Percentiles rank a stretch among this genome's conserved stretches.
Conservation (phyloP, 495 filamentous ascomycete genomes). For the Tuber indicum region DNA sequence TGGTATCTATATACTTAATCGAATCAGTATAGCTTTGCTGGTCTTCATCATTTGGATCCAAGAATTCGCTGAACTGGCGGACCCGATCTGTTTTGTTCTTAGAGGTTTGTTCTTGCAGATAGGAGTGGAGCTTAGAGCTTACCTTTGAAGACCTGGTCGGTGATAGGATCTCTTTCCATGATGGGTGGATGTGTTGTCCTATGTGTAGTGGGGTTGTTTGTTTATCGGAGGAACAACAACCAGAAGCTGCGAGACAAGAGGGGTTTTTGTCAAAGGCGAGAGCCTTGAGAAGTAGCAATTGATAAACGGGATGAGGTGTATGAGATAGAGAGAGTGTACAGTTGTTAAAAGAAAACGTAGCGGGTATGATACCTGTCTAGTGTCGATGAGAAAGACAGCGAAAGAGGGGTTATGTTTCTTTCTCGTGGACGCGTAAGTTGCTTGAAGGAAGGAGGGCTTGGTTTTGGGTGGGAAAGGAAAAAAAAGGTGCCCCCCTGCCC, state of each 20-base stretch:
- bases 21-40: constrained; percentile 36
- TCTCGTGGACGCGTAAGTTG: constrained; percentile 3
- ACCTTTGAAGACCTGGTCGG: constrained; percentile 3
- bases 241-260: not conserved
- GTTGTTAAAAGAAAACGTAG: not conserved
- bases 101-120: not conserved
- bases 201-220: constrained; percentile 4
- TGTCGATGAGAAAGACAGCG: not conserved
- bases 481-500: not conserved
- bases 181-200: not conserved
- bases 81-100: constrained; percentile 30
- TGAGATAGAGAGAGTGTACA: not conserved
- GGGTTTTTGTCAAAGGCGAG: not conserved
- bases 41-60: constrained; percentile 39
- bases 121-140: not conserved
- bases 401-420: not conserved
- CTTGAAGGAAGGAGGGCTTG: not conserved
- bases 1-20: constrained; percentile 15
- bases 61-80: constrained; percentile 37
- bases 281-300: not conserved
- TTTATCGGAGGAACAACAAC: not conserved
- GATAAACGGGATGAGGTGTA: not conserved
- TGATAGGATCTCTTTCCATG: constrained; percentile 3
- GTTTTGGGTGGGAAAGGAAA: not conserved
- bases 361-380: not conserved